A percentile compares a stretch with the other conserved stretches of the same genome.
These are phyloP conservation scores for Collariella sp. DNA, from an alignment of 495 filamentous ascomycete species.

Conservation along the genomic window DNA sequence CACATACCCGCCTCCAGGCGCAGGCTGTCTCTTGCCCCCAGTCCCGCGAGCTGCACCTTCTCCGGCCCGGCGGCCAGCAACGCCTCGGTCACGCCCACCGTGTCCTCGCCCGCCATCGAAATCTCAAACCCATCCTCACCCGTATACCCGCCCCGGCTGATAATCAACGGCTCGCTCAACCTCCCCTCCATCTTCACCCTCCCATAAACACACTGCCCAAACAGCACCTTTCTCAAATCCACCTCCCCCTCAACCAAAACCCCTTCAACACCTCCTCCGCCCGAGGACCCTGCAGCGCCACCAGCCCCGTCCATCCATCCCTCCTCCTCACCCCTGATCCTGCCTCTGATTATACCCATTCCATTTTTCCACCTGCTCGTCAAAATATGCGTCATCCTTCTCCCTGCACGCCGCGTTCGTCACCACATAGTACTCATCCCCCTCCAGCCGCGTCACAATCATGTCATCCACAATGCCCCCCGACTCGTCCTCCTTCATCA, in stretches of 20 bases:
- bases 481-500: conserved; percentile 60
- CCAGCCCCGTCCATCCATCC: conserved; percentile 60
- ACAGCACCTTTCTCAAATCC: conserved; percentile 64
- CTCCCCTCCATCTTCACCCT: conserved; percentile 35
- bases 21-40: conserved; percentile 86
- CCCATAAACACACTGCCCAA: conserved; percentile 59
- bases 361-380: conserved; percentile 51
- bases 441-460: conserved; percentile 67
- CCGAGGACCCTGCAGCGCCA: conserved; percentile 84
- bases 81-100: conserved; percentile 46
- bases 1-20: conserved; percentile 96
- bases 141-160: conserved; percentile 88
- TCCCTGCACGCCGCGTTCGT: conserved; percentile 90
- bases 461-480: conserved; percentile 93
- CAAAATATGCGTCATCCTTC: conserved; percentile 74
- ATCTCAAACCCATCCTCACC: conserved; percentile 99
- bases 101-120: conserved; percentile 58
- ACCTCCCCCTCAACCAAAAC: conserved; percentile 39
- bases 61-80: conserved; percentile 57
- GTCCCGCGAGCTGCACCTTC: conserved; percentile 66
- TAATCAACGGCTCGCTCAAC: conserved; percentile 48
- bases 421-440: conserved; percentile 76
- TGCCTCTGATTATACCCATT: conserved; percentile 50
- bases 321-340: conserved; percentile 44
- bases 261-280: conserved; percentile 52